Evolutionary conservation across 2,329 filamentous ascomycete genomes (phyloP).

Genomic region (Apiospora pterosperma): DNA sequence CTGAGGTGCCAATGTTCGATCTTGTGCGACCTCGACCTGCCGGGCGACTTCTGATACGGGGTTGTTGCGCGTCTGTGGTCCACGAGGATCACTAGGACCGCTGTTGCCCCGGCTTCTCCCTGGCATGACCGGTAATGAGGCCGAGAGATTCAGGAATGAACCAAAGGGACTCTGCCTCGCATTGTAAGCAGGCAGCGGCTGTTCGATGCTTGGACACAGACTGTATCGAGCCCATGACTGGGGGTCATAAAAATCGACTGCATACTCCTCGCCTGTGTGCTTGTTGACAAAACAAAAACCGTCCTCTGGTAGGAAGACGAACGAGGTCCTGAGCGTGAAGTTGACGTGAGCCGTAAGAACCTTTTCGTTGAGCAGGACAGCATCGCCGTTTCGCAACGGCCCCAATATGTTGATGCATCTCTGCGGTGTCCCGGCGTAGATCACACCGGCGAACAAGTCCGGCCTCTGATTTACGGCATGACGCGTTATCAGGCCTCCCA

Average conservation of each 20-base stretch:
- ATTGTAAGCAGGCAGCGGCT: slow-evolving; percentile 58
- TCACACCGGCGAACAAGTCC: slow-evolving; percentile 78
- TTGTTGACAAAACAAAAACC: slow-evolving; percentile 86
- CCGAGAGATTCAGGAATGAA: slow-evolving; percentile 45
- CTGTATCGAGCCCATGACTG: slow-evolving; percentile 77
- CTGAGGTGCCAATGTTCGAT: slow-evolving; percentile 21
- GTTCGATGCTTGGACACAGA: slow-evolving; percentile 73
- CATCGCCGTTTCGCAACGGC: slow-evolving; percentile 86
- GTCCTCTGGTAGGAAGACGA: slow-evolving; percentile 79
- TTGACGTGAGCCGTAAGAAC: slow-evolving; percentile 91
- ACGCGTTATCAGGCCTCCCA: slow-evolving; percentile 83
- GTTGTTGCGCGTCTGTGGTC: slow-evolving; percentile 13
- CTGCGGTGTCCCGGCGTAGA: slow-evolving; percentile 83
- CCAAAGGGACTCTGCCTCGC: slow-evolving; percentile 35
- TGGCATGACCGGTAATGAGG: slow-evolving; percentile 38
- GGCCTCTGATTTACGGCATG: slow-evolving; percentile 84
- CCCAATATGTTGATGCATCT: slow-evolving; percentile 90
- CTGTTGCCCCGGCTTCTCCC: slow-evolving; percentile 43
- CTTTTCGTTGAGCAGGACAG: slow-evolving; percentile 83
- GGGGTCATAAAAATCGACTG: slow-evolving; percentile 78
- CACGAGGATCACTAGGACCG: slow-evolving; percentile 22
- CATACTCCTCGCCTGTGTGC: slow-evolving; percentile 74
- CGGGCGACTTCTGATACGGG: slow-evolving; percentile 22
- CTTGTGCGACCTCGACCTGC: slow-evolving; percentile 27
- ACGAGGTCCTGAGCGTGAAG: slow-evolving; percentile 85